A percentile compares a stretch with the other conserved stretches of the same genome.
These are phyloP conservation scores for Fusarium temperatum DNA, from an alignment of 2,329 filamentous ascomycete genomes.

Conservation along the genomic window DNA sequence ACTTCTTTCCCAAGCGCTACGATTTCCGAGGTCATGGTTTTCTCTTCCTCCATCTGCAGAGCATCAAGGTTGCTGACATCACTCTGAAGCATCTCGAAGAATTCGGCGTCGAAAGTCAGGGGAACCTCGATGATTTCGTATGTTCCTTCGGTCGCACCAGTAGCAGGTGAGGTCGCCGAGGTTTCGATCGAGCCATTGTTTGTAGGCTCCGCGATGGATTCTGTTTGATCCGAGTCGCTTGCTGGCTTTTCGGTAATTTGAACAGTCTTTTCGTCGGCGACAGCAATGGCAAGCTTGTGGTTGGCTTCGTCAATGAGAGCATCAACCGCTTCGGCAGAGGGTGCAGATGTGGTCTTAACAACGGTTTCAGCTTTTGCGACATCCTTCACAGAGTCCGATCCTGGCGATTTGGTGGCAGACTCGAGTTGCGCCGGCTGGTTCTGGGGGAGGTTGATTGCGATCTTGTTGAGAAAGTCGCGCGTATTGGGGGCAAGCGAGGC, in stretches of 20 bases:
- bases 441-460: conserved; percentile 57
- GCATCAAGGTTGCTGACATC: conserved; percentile 76
- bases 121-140: conserved; percentile 72
- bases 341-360: not conserved
- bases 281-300: conserved; percentile 15
- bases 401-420: not conserved
- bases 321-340: conserved; percentile 4
- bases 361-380: not conserved
- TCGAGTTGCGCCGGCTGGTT: conserved; percentile 13
- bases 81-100: conserved; percentile 78
- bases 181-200: not conserved
- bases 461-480: conserved; percentile 67
- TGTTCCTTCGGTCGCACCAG: conserved; percentile 6
- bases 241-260: not conserved
- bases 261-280: not conserved
- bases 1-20: conserved; percentile 71
- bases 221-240: not conserved
- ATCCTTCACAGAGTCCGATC: conserved; percentile 1
- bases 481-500: conserved; percentile 74
- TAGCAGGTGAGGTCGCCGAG: not conserved
- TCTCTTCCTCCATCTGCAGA: conserved; percentile 73
- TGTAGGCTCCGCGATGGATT: not conserved
- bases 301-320: conserved; percentile 14
- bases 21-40: conserved; percentile 70
- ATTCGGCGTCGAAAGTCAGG: conserved; percentile 78